Evolutionary conservation across 2,329 filamentous ascomycete genomes (phyloP).

Genomic region (Verticillium tricorpus): DNA sequence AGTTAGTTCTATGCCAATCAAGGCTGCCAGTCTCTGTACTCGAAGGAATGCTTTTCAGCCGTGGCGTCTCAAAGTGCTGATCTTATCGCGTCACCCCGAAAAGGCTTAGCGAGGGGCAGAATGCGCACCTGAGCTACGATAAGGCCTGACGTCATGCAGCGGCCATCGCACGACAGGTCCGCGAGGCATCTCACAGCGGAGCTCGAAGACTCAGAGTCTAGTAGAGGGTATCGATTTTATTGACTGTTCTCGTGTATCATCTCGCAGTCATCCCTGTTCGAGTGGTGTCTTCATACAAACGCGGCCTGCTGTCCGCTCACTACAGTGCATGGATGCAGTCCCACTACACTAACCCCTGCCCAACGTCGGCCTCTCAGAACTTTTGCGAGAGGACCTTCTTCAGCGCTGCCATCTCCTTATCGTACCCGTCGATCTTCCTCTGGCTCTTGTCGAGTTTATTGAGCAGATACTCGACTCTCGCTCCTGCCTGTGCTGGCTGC

Average conservation of each 20-base stretch:
- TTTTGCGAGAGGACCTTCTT: constrained; percentile 60
- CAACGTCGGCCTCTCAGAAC: not conserved
- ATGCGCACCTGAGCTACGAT: not conserved
- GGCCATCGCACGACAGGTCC: not conserved
- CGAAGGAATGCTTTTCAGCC: too few relatives aligned
- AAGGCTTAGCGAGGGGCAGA: not conserved
- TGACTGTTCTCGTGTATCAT: not conserved
- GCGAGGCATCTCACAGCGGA: not conserved
- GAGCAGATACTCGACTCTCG: constrained; percentile 68
- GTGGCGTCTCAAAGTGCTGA: not conserved
- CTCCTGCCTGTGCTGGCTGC: constrained; percentile 62
- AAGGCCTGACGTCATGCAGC: not conserved
- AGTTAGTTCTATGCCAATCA: too few relatives aligned
- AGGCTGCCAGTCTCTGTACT: not conserved
- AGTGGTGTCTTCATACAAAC: not conserved
- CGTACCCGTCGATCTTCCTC: constrained; percentile 66
- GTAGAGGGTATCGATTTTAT: not conserved
- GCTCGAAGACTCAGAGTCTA: not conserved
- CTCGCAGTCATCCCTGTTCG: not conserved
- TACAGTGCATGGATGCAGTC: too few relatives aligned
- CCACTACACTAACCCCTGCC: too few relatives aligned
- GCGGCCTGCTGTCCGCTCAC: not conserved
- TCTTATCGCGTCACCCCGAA: not conserved
- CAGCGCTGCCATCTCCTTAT: constrained; percentile 64
- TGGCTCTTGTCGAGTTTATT: constrained; percentile 71